Evolutionary conservation across 768 basidiomycete genomes (phyloP).

Genomic region (Psilocybe cubensis): DNA sequence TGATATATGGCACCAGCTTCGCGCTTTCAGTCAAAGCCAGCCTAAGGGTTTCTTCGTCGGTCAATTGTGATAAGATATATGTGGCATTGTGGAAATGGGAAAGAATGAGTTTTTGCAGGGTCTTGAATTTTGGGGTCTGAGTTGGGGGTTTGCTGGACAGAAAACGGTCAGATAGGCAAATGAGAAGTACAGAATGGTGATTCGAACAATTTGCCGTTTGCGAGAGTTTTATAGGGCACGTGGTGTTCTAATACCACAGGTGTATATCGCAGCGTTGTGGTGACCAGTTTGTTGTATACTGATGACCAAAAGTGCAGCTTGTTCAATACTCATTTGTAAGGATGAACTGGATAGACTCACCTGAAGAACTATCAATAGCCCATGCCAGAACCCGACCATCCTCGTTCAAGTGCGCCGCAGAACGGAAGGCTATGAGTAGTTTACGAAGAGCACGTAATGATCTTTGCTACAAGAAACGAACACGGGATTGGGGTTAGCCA

Average conservation of each 20-base stretch:
- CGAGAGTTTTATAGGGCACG: constrained; percentile 80
- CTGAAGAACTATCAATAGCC: constrained; percentile 81
- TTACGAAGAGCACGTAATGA: constrained; percentile 85
- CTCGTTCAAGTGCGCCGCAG: constrained; percentile 89
- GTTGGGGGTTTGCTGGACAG: constrained; percentile 76
- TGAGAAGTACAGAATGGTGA: not conserved
- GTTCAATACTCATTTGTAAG: not conserved
- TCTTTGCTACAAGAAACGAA: constrained; percentile 59
- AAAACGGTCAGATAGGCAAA: constrained; percentile 1
- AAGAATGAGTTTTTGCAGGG: constrained; percentile 83
- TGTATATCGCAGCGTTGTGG: constrained; percentile 86
- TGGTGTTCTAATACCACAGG: constrained; percentile 89
- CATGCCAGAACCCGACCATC: constrained; percentile 81
- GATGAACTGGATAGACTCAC: constrained; percentile 40
- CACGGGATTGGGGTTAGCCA: not conserved
- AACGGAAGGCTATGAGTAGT: constrained; percentile 87
- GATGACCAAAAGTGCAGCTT: not conserved
- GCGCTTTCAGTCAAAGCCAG: constrained; percentile 83
- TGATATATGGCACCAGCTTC: constrained; percentile 88
- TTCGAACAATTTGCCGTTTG: constrained; percentile 86
- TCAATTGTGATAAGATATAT: constrained; percentile 76
- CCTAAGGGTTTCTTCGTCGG: constrained; percentile 64
- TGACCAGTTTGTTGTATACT: constrained; percentile 96
- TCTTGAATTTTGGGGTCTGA: constrained; percentile 80
- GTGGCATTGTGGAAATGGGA: constrained; percentile 91